Conservation (phyloP, 495 filamentous ascomycete species). For the Parathielavia hyrcaniae region DNA sequence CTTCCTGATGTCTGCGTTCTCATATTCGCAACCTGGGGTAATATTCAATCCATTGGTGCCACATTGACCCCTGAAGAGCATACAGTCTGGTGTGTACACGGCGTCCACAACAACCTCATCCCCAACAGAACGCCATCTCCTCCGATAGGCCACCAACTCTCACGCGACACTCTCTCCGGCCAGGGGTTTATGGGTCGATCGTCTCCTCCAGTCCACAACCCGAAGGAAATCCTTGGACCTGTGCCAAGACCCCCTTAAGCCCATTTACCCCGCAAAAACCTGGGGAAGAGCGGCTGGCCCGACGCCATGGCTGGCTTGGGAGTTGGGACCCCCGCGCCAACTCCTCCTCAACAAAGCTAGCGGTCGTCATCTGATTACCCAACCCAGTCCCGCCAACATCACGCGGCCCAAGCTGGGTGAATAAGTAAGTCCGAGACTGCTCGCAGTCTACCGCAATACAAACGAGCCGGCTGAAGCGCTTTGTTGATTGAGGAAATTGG, state of each 20-base stretch:
- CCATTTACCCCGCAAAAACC: constrained; percentile 13
- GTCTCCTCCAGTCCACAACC: neutral
- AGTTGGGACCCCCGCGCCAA: neutral
- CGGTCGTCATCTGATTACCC: constrained; percentile 30
- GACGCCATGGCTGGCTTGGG: neutral
- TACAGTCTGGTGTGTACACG: no score
- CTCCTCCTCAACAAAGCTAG: constrained; percentile 3
- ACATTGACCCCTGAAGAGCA: neutral
- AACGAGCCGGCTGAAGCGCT: no score
- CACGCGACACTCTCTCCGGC: neutral
- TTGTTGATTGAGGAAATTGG: neutral
- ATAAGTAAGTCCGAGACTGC: neutral
- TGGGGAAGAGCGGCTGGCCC: constrained; percentile 2
- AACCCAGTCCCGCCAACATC: constrained; percentile 22
- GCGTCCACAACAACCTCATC: neutral
- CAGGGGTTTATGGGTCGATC: neutral
- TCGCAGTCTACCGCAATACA: neutral
- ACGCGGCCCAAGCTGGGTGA: constrained; percentile 22
- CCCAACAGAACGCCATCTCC: neutral
- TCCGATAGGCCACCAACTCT: constrained; percentile 2
- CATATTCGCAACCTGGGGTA: neutral
- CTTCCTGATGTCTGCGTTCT: no score
- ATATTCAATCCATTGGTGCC: neutral
- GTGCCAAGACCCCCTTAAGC: constrained; percentile 11
- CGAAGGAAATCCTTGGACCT: neutral